Evolutionary conservation across 768 basidiomycete species (phyloP), one percentile per base, ranked within the genome.

Genomic region (Coprinopsis sp.): DNA sequence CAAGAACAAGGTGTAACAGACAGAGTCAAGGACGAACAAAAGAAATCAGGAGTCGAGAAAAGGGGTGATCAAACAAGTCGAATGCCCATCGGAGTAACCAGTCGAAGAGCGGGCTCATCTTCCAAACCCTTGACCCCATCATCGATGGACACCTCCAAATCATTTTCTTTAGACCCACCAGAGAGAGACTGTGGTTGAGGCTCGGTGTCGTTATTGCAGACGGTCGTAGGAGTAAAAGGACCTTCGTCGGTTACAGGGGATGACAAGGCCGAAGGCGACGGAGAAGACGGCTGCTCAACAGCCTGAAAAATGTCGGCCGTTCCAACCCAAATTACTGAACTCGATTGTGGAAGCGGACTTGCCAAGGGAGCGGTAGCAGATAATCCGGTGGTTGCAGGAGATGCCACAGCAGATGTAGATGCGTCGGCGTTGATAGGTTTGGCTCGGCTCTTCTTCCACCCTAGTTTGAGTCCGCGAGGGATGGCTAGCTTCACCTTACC

Each of bases 401-500:
- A n/a, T n/a, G n/a, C n/a, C n/a, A n/a, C n/a, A n/a, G n/a, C n/a
- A n/a, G n/a, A n/a, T n/a, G n/a, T n/a, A n/a, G n/a, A n/a, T n/a
- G n/a, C n/a, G n/a, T n/a, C n/a, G n/a, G n/a, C n/a, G n/a, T n/a
- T n/a, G n/a, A n/a, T n/a, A n/a, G n/a, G n/a, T n/a, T n/a, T n/a
- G n/a, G n/a, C n/a, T n/a, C n/a, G n/a, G n/a, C n/a, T 19, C 37
- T 48, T 33, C 34, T 28, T 23, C 19, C 18, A 33, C 13, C 44
- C 55, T 37, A 57, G 31, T 24, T 55, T 58, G 30, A 53, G 36
- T 28, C 44, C 56, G 38, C 25, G 50, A 29, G 49, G 57, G 34
- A 58, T 47, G 29, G 34, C 44, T 38, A 25, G 50, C 47, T 40
- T 46, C 34, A 44, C 61, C 51, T 33, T 50, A 53, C 28, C 34